Evolutionary conservation across 2,329 filamentous ascomycete species (phyloP).

Genomic region (Paracoccidioides brasiliensis): DNA sequence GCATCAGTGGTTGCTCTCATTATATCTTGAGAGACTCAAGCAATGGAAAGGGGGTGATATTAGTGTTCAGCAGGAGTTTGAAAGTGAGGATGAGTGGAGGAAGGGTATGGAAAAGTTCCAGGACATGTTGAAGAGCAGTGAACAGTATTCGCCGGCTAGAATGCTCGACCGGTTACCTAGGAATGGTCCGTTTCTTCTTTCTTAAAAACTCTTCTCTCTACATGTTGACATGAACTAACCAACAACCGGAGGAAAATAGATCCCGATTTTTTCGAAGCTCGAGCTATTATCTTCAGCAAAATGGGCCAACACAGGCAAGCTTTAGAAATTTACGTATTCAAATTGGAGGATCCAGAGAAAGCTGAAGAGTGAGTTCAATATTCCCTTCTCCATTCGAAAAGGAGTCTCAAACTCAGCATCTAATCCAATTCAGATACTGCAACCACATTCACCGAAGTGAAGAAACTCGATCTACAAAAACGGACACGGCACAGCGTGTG

Average conservation of each 20-base stretch:
- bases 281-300: constrained; percentile 81
- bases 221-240: neutral
- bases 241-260: constrained; percentile 39
- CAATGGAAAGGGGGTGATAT: constrained; percentile 26
- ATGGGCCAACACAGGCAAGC: constrained; percentile 95
- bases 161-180: constrained; percentile 66
- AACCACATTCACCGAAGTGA: constrained; percentile 61
- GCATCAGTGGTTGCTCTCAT: constrained; percentile 68
- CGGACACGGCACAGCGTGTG: constrained; percentile 24
- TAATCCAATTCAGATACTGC: constrained; percentile 52
- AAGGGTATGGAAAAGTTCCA: constrained; percentile 55
- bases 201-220: constrained; percentile 3
- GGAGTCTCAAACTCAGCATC: neutral
- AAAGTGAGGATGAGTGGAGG: constrained; percentile 38
- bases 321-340: constrained; percentile 95
- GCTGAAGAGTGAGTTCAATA: constrained; percentile 62
- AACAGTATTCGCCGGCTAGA: constrained; percentile 65
- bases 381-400: constrained; percentile 11
- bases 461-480: constrained; percentile 29
- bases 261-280: constrained; percentile 71
- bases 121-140: constrained; percentile 60
- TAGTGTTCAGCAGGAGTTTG: constrained; percentile 24
- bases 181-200: constrained; percentile 47
- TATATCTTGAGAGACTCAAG: constrained; percentile 49
- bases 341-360: constrained; percentile 71